A percentile compares a stretch with the other conserved stretches of the same genome.
These are phyloP conservation scores for Acanthamoeba sp. DNA, from an alignment of 208 protist genomes.

Conservation along the genomic window DNA sequence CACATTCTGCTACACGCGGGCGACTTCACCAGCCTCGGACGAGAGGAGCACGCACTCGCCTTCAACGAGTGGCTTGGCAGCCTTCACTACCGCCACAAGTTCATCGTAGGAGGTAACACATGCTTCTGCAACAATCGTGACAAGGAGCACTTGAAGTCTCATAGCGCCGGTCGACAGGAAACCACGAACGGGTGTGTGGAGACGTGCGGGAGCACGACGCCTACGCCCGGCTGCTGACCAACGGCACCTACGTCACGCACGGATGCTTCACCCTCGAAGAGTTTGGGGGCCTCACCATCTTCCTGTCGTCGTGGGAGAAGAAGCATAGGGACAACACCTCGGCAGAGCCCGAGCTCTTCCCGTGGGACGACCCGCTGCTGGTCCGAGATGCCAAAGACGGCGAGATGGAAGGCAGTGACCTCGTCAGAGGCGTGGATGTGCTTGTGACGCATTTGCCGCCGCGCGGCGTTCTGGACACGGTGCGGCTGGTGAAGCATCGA, in stretches of 20 bases:
- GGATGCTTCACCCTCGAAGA: slow-evolving; percentile 4
- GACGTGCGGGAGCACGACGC: not conserved
- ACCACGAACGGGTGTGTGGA: slow-evolving; percentile 57
- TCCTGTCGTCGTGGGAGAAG: slow-evolving; percentile 19
- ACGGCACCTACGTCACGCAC: slow-evolving; percentile 51
- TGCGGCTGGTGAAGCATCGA: slow-evolving; percentile 44
- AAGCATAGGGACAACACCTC: slow-evolving; percentile 12
- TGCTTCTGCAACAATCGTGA: not conserved
- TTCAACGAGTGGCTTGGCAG: slow-evolving; percentile 71
- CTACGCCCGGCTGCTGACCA: not conserved
- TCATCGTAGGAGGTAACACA: slow-evolving; percentile 51
- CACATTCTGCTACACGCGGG: slow-evolving; percentile 71
- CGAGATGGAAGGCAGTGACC: not conserved
- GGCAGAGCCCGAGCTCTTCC: slow-evolving; percentile 37
- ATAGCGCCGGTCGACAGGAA: not conserved
- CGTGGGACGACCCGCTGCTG: not conserved
- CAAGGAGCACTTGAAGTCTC: too few species aligned
- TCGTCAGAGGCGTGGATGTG: not conserved
- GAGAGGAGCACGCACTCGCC: not conserved
- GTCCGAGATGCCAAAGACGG: not conserved
- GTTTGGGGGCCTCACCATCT: slow-evolving; percentile 59
- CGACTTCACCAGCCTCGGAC: slow-evolving; percentile 38
- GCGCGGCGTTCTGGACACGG: slow-evolving; percentile 19
- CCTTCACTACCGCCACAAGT: slow-evolving; percentile 61
- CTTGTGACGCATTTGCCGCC: slow-evolving; percentile 71